These are phyloP conservation scores for Argentina anserina DNA, from an alignment of 306 rosid genomes.

Conservation along the genomic window DNA sequence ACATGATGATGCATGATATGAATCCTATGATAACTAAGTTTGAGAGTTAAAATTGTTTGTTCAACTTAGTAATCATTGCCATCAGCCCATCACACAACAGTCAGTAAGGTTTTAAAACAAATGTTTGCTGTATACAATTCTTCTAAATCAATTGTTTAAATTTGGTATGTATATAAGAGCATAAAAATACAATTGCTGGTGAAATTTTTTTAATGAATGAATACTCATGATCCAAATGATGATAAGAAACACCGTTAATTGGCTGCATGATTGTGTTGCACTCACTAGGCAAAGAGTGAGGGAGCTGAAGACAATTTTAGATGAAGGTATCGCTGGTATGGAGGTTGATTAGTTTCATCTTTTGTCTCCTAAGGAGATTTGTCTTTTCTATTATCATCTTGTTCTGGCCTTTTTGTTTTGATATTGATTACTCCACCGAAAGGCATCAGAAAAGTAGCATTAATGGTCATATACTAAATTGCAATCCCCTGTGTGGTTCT, in stretches of 20 bases:
- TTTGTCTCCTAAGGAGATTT: background rate
- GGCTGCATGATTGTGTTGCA: slow-evolving; percentile 78
- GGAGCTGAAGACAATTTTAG: slow-evolving; percentile 60
- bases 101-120: background rate
- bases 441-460: background rate
- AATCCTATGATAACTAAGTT: no score
- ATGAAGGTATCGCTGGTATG: slow-evolving; percentile 54
- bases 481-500: no score
- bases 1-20: no score
- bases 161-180: background rate
- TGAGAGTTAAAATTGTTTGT: background rate
- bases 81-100: background rate
- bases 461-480: background rate
- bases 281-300: slow-evolving; percentile 68
- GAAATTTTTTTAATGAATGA: background rate
- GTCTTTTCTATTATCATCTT: slow-evolving; percentile 5
- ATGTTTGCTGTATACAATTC: background rate
- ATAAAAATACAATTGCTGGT: background rate
- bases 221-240: background rate
- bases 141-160: background rate
- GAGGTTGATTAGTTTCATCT: slow-evolving; percentile 54
- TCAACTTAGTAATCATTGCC: background rate
- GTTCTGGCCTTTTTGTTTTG: slow-evolving; percentile 3
- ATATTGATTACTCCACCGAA: background rate
- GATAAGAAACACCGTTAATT: slow-evolving; percentile 16